Evolutionary conservation across 2,329 filamentous ascomycete species (phyloP), one percentile per base, ranked within the genome.

Genomic region (Penicillium hesseltinei): DNA sequence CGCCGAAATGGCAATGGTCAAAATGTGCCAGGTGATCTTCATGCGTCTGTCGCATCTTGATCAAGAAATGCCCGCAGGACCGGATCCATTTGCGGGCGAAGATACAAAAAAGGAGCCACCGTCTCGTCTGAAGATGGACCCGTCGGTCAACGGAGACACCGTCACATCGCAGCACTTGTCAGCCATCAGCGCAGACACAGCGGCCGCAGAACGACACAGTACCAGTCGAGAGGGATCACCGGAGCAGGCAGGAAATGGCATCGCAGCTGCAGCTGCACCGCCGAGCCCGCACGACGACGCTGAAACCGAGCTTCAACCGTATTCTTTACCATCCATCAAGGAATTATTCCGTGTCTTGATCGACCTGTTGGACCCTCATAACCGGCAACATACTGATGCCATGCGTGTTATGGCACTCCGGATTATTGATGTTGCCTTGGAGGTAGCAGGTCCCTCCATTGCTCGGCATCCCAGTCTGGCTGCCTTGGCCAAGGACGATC

Each of bases 1-100:
- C 21, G 94, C 94, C 2, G 94, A 99, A 75, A 94, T 96, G 70
- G 89, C 92, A 54, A 97, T 99, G 92, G 91, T 97, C 45, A 91
- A 91, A 65, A 99, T 99, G 94, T 97, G 94, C 71, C 94, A 99
- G 76, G 92, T 96, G 64, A 96, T 99, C 68, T 99, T 99, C 72
- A 90, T 92, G 74, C 88, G 95, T 59, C 78, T 99, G 51, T 96
- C 96, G 73, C 87, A 92, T 62, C 79, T 97, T 8, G 91, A 95
- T 67, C 82, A 90, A 46, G 88, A 92, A 70, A 84, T 87, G 23
- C 86, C 86, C 13, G 84, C 88, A 38, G 85, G 89, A 60, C 76
- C 84, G 7, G 84, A 87, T 36, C 83, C 83, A 4, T 75, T 90
- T 56, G 88, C 84, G 84, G 65, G 82, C 84, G 69, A 62, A 35